phyloP scores from a whole-genome alignment of 2,329 filamentous ascomycete genomes.

The Neonectria magnoliae region DNA sequence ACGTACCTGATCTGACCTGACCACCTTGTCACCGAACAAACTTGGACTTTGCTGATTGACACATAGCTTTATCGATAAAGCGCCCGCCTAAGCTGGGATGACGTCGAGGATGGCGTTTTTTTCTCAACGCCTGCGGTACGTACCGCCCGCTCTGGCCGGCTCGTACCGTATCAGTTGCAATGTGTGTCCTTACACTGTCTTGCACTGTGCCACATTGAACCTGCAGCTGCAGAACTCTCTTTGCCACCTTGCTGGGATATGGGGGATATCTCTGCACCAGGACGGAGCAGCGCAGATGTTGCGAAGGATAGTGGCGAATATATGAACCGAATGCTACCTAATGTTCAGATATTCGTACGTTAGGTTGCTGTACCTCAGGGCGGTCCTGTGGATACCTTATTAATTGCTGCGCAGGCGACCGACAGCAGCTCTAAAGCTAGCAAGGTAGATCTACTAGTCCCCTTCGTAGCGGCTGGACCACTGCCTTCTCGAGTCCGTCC shows the following conservation, averaged over 20 bases:
- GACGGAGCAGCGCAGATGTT: neutral
- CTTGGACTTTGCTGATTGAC: conserved; percentile 1
- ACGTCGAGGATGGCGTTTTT: conserved; percentile 38
- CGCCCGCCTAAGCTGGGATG: conserved; percentile 31
- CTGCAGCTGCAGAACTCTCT: conserved; percentile 1
- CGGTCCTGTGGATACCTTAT: neutral
- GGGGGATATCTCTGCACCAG: neutral
- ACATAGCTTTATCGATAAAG: conserved; percentile 44
- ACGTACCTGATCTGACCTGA: conserved; percentile 30
- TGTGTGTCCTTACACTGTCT: neutral
- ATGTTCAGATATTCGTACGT: neutral
- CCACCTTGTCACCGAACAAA: conserved; percentile 1
- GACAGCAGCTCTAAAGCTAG: neutral
- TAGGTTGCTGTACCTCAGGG: neutral
- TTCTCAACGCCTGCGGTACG: conserved; percentile 39
- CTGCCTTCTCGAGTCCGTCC: neutral
- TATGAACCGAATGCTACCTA: neutral
- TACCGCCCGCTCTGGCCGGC: conserved; percentile 16
- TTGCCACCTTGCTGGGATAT: neutral
- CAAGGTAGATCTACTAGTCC: too few relatives aligned
- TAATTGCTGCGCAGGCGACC: neutral
- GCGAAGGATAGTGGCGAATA: neutral
- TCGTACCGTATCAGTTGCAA: neutral
- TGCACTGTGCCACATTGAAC: neutral
- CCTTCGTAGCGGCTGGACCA: neutral